These are phyloP conservation scores for Ganoderma resinaceum DNA, from an alignment of 1,284 basidiomycete species.

Conservation along the genomic window DNA sequence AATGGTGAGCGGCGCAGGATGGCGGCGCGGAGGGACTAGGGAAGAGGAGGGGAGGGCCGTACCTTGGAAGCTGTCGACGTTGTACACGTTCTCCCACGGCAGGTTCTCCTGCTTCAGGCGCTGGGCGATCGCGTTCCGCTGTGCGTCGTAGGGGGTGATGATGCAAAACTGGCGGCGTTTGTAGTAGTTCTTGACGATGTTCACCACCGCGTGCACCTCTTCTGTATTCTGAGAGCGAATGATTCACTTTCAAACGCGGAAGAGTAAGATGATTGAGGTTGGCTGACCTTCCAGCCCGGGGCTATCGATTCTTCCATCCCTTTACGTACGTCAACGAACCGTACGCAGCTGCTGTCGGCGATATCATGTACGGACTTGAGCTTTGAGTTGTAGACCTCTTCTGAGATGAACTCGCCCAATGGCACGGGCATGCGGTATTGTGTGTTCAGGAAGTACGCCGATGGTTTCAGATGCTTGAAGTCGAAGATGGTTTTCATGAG, in stretches of 20 bases:
- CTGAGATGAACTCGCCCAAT: conserved; percentile 57
- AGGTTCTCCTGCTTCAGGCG: conserved; percentile 52
- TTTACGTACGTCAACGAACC: conserved; percentile 50
- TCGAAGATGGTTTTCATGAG: conserved; percentile 54
- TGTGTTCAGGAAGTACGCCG: conserved; percentile 48
- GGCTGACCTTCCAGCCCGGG: conserved; percentile 51
- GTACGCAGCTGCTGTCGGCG: conserved; percentile 33
- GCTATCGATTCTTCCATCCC: conserved; percentile 46
- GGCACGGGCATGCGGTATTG: conserved; percentile 54
- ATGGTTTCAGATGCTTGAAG: conserved; percentile 44
- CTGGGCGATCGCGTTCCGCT: conserved; percentile 59
- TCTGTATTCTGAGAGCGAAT: conserved; percentile 45
- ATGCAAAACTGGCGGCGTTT: conserved; percentile 52
- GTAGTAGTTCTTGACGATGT: conserved; percentile 47
- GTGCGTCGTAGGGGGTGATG: conserved; percentile 77
- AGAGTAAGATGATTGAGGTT: not conserved
- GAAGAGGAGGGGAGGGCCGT: conserved; percentile 22
- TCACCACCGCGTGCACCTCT: conserved; percentile 47
- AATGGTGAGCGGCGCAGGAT: conserved; percentile 11
- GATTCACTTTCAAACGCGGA: not conserved
- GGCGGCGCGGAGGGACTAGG: not conserved
- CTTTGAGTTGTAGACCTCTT: conserved; percentile 46
- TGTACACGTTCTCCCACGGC: conserved; percentile 62
- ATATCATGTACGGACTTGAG: conserved; percentile 47
- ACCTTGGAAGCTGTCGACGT: conserved; percentile 75